Conservation (phyloP, 805 yeast genomes). For the Lachancea quebecensis region DNA sequence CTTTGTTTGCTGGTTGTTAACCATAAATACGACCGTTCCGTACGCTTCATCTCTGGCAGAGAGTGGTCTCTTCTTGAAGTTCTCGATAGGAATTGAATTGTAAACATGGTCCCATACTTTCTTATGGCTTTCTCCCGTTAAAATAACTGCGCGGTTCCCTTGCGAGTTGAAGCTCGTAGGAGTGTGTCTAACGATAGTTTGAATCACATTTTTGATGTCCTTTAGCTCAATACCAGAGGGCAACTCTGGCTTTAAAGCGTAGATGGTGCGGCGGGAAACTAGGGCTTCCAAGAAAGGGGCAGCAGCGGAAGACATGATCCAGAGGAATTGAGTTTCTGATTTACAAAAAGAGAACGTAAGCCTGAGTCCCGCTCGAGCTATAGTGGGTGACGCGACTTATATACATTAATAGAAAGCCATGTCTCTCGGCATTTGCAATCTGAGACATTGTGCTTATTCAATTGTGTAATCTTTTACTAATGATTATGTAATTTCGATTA, state of each 20-base stretch:
- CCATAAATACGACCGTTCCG: slow-evolving; percentile 46
- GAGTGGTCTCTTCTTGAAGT: slow-evolving; percentile 34
- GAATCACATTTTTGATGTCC: slow-evolving; percentile 37
- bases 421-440: no score
- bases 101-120: slow-evolving; percentile 40
- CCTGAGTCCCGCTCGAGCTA: background rate
- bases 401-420: no score
- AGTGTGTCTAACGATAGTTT: slow-evolving; percentile 39
- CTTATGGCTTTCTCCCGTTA: slow-evolving; percentile 41
- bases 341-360: background rate
- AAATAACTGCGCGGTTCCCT: slow-evolving; percentile 41
- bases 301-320: slow-evolving; percentile 1
- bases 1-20: slow-evolving; percentile 36
- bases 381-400: background rate
- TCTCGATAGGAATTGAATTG: slow-evolving; percentile 28
- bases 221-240: slow-evolving; percentile 37
- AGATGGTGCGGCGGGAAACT: slow-evolving; percentile 41
- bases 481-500: no score
- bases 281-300: slow-evolving; percentile 29
- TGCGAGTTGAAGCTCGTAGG: slow-evolving; percentile 51
- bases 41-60: slow-evolving; percentile 40
- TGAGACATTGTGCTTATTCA: no score
- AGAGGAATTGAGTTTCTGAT: background rate
- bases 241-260: slow-evolving; percentile 38
- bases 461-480: no score